Conservation (phyloP, 495 filamentous ascomycete genomes). For the Podospora tetraspora region DNA sequence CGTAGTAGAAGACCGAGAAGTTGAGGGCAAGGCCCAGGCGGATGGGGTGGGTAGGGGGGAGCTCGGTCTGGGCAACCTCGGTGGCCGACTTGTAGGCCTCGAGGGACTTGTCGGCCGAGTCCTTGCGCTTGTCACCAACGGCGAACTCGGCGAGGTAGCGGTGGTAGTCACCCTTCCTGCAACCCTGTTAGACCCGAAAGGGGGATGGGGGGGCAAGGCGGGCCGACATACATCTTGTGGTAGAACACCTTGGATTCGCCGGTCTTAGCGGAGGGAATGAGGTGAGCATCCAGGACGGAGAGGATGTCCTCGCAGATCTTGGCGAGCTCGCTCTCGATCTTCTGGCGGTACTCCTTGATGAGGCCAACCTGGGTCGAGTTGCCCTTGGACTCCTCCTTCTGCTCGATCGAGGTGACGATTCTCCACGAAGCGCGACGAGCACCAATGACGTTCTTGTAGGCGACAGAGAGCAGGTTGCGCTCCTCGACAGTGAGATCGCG, state of each 20-base stretch:
- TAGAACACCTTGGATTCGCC: constrained; percentile 99
- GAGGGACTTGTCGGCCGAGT: constrained; percentile 89
- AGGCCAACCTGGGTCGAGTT: constrained; percentile 85
- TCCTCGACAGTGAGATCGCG: constrained; percentile 98
- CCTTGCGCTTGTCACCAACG: constrained; percentile 94
- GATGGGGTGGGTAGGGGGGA: constrained; percentile 98
- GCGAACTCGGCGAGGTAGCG: constrained; percentile 99
- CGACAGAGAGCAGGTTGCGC: constrained; percentile 97
- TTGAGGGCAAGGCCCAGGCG: constrained; percentile 96
- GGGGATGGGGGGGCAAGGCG: background rate
- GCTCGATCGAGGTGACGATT: constrained; percentile 99
- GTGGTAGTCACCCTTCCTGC: constrained; percentile 99
- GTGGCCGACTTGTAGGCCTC: constrained; percentile 99
- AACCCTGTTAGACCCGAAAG: constrained; percentile 25
- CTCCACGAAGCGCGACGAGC: constrained; percentile 98
- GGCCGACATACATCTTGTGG: constrained; percentile 90
- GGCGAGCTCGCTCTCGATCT: constrained; percentile 97
- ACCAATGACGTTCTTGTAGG: constrained; percentile 99
- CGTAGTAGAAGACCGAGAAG: constrained; percentile 99
- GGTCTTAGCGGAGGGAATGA: constrained; percentile 92
- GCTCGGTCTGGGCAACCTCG: constrained; percentile 95
- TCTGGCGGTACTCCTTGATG: constrained; percentile 99
- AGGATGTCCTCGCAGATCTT: constrained; percentile 99
- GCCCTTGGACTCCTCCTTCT: constrained; percentile 99
- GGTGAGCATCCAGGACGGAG: constrained; percentile 89